A percentile compares a stretch with the other conserved stretches of the same genome.
These are phyloP conservation scores for Auxenochlorella protothecoides DNA, from an alignment of 139 green algal genomes.

Conservation along the genomic window DNA sequence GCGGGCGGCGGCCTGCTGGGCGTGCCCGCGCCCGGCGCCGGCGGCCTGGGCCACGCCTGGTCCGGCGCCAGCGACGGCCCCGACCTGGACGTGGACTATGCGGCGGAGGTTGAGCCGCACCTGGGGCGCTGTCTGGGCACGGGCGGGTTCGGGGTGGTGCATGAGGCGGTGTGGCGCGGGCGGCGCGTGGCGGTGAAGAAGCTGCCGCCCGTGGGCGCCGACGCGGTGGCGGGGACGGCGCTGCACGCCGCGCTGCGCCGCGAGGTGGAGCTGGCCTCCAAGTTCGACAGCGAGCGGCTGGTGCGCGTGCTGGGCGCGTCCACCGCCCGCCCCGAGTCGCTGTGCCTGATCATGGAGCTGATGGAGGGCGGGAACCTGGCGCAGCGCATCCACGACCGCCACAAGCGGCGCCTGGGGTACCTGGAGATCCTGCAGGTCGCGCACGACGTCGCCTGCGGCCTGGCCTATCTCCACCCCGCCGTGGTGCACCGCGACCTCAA, in stretches of 20 bases:
- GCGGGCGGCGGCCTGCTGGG: too few species aligned
- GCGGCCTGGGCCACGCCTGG: too few species aligned
- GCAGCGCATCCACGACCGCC: slow-evolving; percentile 54
- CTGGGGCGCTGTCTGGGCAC: slow-evolving; percentile 50
- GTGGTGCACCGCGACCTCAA: slow-evolving; percentile 75
- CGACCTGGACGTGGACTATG: slow-evolving; percentile 55
- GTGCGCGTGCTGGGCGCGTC: slow-evolving; percentile 52
- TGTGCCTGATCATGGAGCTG: slow-evolving; percentile 78
- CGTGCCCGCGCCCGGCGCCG: too few species aligned
- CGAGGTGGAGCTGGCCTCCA: slow-evolving; percentile 53
- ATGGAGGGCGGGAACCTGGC: slow-evolving; percentile 55
- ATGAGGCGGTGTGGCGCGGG: slow-evolving; percentile 43
- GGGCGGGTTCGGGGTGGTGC: slow-evolving; percentile 67
- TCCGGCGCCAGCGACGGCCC: too few species aligned
- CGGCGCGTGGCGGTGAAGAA: slow-evolving; percentile 62
- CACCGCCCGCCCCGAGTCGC: slow-evolving; percentile 27
- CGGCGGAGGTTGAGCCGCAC: slow-evolving; percentile 46
- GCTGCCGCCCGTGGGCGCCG: slow-evolving; percentile 20
- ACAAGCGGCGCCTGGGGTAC: slow-evolving; percentile 40
- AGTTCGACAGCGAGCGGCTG: slow-evolving; percentile 39
- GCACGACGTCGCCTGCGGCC: slow-evolving; percentile 49
- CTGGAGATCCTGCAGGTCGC: slow-evolving; percentile 53
- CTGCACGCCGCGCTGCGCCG: slow-evolving; percentile 38
- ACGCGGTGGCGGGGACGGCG: slow-evolving; percentile 5
- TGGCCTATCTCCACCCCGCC: slow-evolving; percentile 66